These are phyloP conservation scores for Rhodotorula sphaerocarpa DNA, from an alignment of 768 basidiomycete species.

Conservation along the genomic window DNA sequence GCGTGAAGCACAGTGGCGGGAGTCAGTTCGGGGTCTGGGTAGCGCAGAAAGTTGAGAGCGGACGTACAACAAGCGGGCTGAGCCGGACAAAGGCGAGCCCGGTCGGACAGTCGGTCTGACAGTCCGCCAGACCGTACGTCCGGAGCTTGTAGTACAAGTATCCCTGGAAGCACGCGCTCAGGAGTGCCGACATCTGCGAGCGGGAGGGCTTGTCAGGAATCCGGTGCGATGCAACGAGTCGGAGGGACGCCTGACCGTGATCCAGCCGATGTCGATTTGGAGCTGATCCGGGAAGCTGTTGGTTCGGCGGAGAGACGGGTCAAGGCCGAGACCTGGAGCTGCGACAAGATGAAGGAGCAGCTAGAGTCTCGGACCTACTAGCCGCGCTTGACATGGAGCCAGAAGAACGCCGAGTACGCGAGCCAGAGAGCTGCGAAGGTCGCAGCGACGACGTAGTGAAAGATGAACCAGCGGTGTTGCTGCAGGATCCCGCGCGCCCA, in stretches of 20 bases:
- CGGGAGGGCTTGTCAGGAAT: background rate
- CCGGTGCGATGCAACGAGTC: background rate
- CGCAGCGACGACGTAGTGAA: background rate
- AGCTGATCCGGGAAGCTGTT: slow-evolving; percentile 4
- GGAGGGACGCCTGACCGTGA: background rate
- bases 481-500: background rate
- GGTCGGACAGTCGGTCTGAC: background rate
- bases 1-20: background rate
- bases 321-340: background rate
- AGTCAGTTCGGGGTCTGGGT: too few relatives aligned
- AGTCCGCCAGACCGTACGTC: slow-evolving; percentile 5
- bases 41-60: background rate
- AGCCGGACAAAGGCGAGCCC: slow-evolving; percentile 10
- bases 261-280: slow-evolving; percentile 21
- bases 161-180: background rate
- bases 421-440: background rate
- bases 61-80: slow-evolving; percentile 19
- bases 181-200: slow-evolving; percentile 4
- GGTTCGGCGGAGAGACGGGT: too few relatives aligned
- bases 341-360: background rate
- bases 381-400: slow-evolving; percentile 2
- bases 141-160: slow-evolving; percentile 22
- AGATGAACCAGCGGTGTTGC: slow-evolving; percentile 8
- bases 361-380: background rate
- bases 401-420: slow-evolving; percentile 1